Base-by-base conservation (phyloP, 2,329 filamentous ascomycete species). In the Aspergillus versicolor region DNA sequence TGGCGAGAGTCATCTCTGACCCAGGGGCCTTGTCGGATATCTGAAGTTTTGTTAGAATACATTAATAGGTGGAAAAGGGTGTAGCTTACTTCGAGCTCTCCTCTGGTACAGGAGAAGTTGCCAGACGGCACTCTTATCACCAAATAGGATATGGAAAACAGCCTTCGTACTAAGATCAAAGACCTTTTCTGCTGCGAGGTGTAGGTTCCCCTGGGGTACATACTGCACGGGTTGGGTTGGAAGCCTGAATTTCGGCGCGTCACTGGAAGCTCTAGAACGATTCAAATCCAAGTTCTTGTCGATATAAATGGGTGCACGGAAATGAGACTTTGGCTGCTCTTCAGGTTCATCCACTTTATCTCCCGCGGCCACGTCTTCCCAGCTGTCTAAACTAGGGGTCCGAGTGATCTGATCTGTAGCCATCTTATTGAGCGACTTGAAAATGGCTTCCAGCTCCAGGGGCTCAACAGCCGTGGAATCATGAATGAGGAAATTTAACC, bases 91-190 rank as follows among this genome's bases (percentile, higher is more conserved):
- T 71, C 88, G 84, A 13, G 90, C 91, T 66, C 87, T 84, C 51
- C 90, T 84, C 71, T 96, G 91, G 70, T 91, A 88, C 71, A 97
- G 93, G 30, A 97, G 81, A 67, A 93, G 87, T 66, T 94, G 91
- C 76, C 97, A 99, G 40, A 97, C 88, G 34, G 92, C 91, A 71
- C 91, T 96, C 76, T 93, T 96, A 74, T 99, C 94, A 38, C 94
- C 94, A 73, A 97, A 99, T 51, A 99, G 83, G 15, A 97, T 90
- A 69, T 97, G 93, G 73, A 97, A 99, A 57, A 96, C 86, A 0
- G 91, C 91, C 73, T 99, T 97, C 46, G 94, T 89, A 61, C 91
- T 95, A 59, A 97, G 88, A 63, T 95, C 89, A 71, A 96, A 96
- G 63, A 91, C 84, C 60, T 90, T 86, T 71, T 96, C 90, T 1